Conservation (phyloP, 2,329 filamentous ascomycete genomes). For the Neospermospora avenae region DNA sequence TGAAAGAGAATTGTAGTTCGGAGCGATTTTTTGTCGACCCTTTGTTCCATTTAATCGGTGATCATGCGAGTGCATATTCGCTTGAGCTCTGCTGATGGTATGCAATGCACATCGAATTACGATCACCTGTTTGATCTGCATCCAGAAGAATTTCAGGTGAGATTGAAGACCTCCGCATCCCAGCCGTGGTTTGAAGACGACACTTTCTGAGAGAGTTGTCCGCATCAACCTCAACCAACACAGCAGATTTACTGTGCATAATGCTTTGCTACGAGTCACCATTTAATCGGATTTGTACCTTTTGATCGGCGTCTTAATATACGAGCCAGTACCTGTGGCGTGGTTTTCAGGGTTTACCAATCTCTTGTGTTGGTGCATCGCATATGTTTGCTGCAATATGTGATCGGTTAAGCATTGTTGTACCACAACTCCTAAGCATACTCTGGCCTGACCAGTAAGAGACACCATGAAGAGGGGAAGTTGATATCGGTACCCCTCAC, state of each 20-base stretch:
- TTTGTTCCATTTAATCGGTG: background rate
- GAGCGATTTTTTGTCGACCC: background rate
- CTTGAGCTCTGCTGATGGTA: background rate
- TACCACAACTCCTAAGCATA: background rate
- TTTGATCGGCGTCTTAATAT: background rate
- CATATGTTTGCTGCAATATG: background rate
- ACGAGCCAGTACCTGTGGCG: background rate
- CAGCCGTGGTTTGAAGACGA: background rate
- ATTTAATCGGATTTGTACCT: background rate
- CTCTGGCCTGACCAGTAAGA: background rate
- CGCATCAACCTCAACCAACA: background rate
- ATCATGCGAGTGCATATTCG: background rate
- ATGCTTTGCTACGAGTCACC: background rate
- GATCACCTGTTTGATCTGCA: conserved; percentile 2
- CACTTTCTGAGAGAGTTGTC: background rate
- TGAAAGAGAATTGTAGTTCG: background rate
- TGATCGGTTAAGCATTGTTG: background rate
- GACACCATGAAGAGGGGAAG: background rate
- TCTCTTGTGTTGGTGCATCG: background rate
- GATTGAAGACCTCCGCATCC: background rate
- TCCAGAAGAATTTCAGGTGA: background rate
- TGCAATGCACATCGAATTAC: background rate
- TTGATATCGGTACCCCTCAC: background rate
- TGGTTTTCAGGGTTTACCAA: background rate
- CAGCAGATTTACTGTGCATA: background rate